Evolutionary conservation across 2,329 filamentous ascomycete species (phyloP).

Genomic region (Thielaviopsis ethacetica): DNA sequence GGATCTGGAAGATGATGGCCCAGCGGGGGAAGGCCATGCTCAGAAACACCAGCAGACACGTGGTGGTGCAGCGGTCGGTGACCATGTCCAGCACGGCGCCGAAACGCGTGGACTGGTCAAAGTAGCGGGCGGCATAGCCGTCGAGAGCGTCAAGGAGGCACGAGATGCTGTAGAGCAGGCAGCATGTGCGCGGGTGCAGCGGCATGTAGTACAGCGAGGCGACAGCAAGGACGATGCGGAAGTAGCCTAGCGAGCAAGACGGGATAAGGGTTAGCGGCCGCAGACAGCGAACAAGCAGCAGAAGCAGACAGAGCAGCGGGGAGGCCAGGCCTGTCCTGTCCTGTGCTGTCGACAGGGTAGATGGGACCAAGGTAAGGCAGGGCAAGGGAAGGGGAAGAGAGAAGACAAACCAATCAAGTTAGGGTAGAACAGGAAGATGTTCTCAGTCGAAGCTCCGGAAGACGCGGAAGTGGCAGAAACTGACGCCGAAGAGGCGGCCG

Average conservation of each 20-base stretch:
- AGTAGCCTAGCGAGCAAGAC: slow-evolving; percentile 41
- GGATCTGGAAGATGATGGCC: slow-evolving; percentile 82
- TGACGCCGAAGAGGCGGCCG: slow-evolving; percentile 12
- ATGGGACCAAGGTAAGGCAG: background rate
- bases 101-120: slow-evolving; percentile 84
- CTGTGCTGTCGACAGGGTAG: too few species aligned
- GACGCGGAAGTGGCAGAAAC: slow-evolving; percentile 21
- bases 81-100: slow-evolving; percentile 98
- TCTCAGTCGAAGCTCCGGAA: slow-evolving; percentile 33
- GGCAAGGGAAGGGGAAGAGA: background rate
- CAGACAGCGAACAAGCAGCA: background rate
- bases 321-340: background rate
- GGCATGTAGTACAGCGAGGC: slow-evolving; percentile 98
- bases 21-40: slow-evolving; percentile 88
- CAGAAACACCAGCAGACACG: slow-evolving; percentile 86
- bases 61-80: slow-evolving; percentile 91
- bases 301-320: background rate
- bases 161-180: slow-evolving; percentile 77
- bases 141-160: slow-evolving; percentile 92
- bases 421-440: slow-evolving; percentile 68
- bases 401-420: slow-evolving; percentile 56
- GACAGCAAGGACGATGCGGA: slow-evolving; percentile 63
- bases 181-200: slow-evolving; percentile 90
- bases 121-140: slow-evolving; percentile 67
- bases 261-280: background rate